Evolutionary conservation across 768 basidiomycete species (phyloP), one percentile per base, ranked within the genome.

Genomic region (Boletus speciosus): DNA sequence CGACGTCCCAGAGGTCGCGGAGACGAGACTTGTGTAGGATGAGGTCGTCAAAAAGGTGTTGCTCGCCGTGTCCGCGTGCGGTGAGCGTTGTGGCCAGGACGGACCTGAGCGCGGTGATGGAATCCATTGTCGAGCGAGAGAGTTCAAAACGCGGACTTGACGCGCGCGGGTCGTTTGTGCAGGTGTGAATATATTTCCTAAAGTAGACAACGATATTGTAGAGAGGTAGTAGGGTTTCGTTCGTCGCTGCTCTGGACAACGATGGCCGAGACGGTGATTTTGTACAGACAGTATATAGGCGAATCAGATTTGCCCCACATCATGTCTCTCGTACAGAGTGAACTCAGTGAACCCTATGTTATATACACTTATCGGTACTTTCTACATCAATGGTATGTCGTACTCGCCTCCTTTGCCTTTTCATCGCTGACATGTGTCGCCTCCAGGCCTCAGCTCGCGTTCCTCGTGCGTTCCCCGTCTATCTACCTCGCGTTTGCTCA

Each of bases 301-400:
- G 89, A 92, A 73, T 73, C 79, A 7, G 91, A 93, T 71, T 78
- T 93, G 41, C 83, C 84, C 6, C 82, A 84, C 60, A 87, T 98
- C 65, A 93, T 96, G 82, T 77, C 80, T 19, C 81, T 98, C 54
- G 88, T 96, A 4, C 88, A 95, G 75, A 86, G 80, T 64, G 94
- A 97, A 74, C 83, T 98, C 65, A 92, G 88, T 60, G 95, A 98
- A 72, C 96, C 96, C 40, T 98, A 93, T 73, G 92, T 96, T 49
- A 85, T 93, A 40, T 98, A 96, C 73, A 98, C 95, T 0, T 98
- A 94, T 63, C 87, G 95, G 2, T 98, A 99, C 70, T 99, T 99
- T 70, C 81, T 99, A 7, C 84, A 93, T 67, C 90, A 94, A 62
- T 99, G 97, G 97, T 97, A 52, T 63, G 92, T 74, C 35, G 12